Conservation (phyloP, 2,329 filamentous ascomycete genomes). For the Cladophialophora yegresii region DNA sequence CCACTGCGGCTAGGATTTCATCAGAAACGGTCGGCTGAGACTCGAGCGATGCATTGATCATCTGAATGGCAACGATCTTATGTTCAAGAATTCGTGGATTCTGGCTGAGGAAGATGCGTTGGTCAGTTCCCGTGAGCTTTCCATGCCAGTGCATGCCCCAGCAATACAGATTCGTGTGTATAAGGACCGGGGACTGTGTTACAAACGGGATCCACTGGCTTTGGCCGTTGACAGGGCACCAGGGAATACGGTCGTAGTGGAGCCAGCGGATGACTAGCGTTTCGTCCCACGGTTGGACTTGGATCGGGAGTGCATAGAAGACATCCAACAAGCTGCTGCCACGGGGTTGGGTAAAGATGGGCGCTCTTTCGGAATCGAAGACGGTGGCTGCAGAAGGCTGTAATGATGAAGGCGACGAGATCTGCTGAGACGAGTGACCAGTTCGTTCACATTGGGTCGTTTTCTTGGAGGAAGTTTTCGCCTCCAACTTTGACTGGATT, state of each 20-base stretch:
- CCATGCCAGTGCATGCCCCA: slow-evolving; percentile 24
- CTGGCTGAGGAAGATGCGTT: slow-evolving; percentile 9
- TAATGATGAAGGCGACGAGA: background rate
- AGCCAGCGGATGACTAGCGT: slow-evolving; percentile 18
- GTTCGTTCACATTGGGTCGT: background rate
- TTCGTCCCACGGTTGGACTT: slow-evolving; percentile 16
- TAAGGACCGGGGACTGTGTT: slow-evolving; percentile 10
- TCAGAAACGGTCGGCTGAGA: slow-evolving; percentile 3
- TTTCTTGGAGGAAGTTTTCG: background rate
- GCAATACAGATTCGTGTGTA: slow-evolving; percentile 21
- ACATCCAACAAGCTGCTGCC: slow-evolving; percentile 14
- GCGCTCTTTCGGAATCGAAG: background rate
- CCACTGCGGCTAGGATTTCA: slow-evolving; percentile 13
- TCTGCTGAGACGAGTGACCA: slow-evolving; percentile 2
- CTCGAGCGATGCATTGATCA: slow-evolving; percentile 12
- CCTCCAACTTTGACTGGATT: background rate
- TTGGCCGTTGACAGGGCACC: slow-evolving; percentile 22
- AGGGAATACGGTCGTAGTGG: slow-evolving; percentile 22
- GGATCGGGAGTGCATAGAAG: slow-evolving; percentile 13
- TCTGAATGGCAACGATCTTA: slow-evolving; percentile 15
- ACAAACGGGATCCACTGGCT: slow-evolving; percentile 19
- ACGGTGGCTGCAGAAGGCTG: background rate
- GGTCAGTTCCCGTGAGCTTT: slow-evolving; percentile 15
- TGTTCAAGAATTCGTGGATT: slow-evolving; percentile 21
- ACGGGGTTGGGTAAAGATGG: slow-evolving; percentile 5